These are phyloP conservation scores for Penicillium sp. DNA, from an alignment of 2,329 filamentous ascomycete genomes.

Conservation along the genomic window DNA sequence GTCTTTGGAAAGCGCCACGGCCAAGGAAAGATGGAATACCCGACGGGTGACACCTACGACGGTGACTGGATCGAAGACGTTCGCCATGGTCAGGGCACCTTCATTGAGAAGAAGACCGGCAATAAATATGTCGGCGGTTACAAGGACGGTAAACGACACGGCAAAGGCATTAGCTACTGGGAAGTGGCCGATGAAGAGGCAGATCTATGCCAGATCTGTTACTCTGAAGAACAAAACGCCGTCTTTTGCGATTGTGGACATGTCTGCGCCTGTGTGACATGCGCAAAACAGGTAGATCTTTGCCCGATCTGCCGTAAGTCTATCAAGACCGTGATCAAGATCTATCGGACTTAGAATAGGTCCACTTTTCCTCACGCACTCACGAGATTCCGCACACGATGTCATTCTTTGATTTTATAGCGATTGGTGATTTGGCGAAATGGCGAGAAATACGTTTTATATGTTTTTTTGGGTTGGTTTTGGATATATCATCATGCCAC, in stretches of 20 bases:
- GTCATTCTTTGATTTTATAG: conserved; percentile 3
- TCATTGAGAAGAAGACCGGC: conserved; percentile 51
- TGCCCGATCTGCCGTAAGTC: conserved; percentile 58
- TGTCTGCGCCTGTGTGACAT: conserved; percentile 56
- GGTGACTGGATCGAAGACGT: conserved; percentile 45
- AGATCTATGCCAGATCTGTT: conserved; percentile 57
- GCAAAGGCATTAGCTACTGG: conserved; percentile 58
- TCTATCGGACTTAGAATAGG: conserved; percentile 43
- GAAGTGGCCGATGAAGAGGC: conserved; percentile 57
- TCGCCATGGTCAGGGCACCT: conserved; percentile 53
- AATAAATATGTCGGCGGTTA: conserved; percentile 59
- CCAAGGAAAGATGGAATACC: conserved; percentile 53
- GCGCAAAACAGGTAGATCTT: conserved; percentile 53
- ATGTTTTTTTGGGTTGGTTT: too few relatives aligned
- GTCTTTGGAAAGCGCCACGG: conserved; percentile 50
- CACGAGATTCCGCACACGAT: too few relatives aligned
- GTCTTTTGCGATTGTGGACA: conserved; percentile 60
- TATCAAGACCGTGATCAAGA: conserved; percentile 53
- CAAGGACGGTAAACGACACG: conserved; percentile 55
- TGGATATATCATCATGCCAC: too few relatives aligned
- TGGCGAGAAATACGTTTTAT: conserved; percentile 1
- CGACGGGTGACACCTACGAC: conserved; percentile 47
- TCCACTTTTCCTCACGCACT: too few relatives aligned
- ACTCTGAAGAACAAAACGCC: conserved; percentile 53
- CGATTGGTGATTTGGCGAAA: conserved; percentile 3